Conservation (phyloP, 257 asterid genomes). For the Craterostigma plantagineum region DNA sequence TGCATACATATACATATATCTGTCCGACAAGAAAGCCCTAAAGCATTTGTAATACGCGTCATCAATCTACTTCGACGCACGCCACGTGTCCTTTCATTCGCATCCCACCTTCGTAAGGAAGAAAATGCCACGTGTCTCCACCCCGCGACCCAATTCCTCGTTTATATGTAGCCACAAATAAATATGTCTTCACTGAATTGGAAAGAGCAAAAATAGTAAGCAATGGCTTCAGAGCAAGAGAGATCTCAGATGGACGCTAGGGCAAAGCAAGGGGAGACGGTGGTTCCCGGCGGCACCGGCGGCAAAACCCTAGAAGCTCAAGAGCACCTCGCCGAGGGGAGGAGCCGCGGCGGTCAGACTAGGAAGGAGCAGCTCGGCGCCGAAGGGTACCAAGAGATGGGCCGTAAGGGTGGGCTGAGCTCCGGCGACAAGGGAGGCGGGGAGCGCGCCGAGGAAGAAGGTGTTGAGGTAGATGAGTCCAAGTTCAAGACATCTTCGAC, state of each 20-base stretch:
- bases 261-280: conserved; percentile 46
- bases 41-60: too few relatives aligned
- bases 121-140: too few relatives aligned
- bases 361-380: conserved; percentile 39
- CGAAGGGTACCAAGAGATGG: conserved; percentile 46
- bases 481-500: conserved; percentile 15
- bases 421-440: conserved; percentile 22
- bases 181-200: too few relatives aligned
- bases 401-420: conserved; percentile 41
- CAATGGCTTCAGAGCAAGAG: conserved; percentile 33
- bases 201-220: too few relatives aligned
- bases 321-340: conserved; percentile 48
- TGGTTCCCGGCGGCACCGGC: conserved; percentile 51
- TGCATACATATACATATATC: too few relatives aligned
- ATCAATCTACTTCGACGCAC: too few relatives aligned
- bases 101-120: too few relatives aligned
- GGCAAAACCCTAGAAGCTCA: conserved; percentile 49
- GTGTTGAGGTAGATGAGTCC: conserved; percentile 35
- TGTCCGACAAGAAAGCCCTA: too few relatives aligned
- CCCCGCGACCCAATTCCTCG: too few relatives aligned
- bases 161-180: too few relatives aligned
- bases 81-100: too few relatives aligned
- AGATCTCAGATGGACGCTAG: conserved; percentile 22
- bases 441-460: conserved; percentile 28
- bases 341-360: conserved; percentile 51